phyloP scores from a whole-genome alignment of 2,329 filamentous ascomycete species.

The Ascochyta fabae region DNA sequence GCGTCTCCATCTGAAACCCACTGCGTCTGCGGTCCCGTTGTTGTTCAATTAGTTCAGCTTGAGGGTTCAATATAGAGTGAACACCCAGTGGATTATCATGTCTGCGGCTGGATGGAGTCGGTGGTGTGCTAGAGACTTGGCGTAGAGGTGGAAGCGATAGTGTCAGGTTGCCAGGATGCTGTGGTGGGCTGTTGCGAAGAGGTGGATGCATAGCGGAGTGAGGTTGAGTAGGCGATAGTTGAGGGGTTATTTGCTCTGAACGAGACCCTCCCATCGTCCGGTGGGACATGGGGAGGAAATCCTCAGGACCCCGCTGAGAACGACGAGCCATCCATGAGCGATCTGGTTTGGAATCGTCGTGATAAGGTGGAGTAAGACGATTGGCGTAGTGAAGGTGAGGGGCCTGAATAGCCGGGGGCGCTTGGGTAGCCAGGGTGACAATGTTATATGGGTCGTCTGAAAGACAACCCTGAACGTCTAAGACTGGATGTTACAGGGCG shows the following conservation, averaged over 20 bases:
- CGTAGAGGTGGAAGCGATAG: conserved; percentile 45
- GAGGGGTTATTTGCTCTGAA: conserved; percentile 36
- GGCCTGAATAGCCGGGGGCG: conserved; percentile 43
- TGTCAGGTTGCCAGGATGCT: conserved; percentile 23
- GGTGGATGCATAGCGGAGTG: conserved; percentile 37
- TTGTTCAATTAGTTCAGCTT: conserved; percentile 43
- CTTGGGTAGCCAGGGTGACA: conserved; percentile 50
- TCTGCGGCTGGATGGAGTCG: conserved; percentile 40
- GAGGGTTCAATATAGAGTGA: conserved; percentile 56
- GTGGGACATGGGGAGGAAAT: conserved; percentile 40
- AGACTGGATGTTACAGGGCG: not conserved
- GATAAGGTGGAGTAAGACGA: conserved; percentile 42
- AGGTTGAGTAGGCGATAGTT: conserved; percentile 36
- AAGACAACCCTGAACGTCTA: conserved; percentile 14
- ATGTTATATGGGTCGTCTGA: conserved; percentile 10
- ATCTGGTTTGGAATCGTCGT: conserved; percentile 38
- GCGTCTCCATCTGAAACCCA: conserved; percentile 53
- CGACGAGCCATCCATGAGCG: conserved; percentile 46
- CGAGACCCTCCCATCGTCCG: conserved; percentile 29
- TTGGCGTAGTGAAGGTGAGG: conserved; percentile 43
- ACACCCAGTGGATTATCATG: conserved; percentile 50
- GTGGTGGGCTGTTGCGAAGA: conserved; percentile 28
- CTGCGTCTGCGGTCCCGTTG: conserved; percentile 49
- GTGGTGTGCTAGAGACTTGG: conserved; percentile 45
- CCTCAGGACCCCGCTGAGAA: conserved; percentile 42